Evolutionary conservation across 805 yeast genomes (phyloP), one percentile per base, ranked within the genome.

Genomic region (Hanseniaspora thailandica): DNA sequence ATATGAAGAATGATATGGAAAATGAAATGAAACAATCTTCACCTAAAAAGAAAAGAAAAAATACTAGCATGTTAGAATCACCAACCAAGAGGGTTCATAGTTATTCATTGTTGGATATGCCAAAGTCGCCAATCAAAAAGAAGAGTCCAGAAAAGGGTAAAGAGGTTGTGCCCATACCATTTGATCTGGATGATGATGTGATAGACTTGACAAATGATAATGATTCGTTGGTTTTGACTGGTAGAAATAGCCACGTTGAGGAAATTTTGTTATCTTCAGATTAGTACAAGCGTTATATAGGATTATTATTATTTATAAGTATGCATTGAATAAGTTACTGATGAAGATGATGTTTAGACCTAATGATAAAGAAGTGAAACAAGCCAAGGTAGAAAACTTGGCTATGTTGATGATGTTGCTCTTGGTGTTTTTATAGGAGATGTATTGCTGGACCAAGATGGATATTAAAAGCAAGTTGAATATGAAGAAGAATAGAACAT

Each of bases 271-370:
- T 43, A 19, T 28, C 31, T 9, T 43, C 46, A 19, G 46, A 43
- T 43, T 43, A 43, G 13, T 39, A 10, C n/a, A n/a, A n/a, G n/a
- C n/a, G 7, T 33, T 22, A 33, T 20, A 45, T 10, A 22, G 12
- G 8, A 36, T 5, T 17, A 10, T 2, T 33, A 33, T 20, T 17
- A 12, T 22, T 26, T 47, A 47, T 12, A 50, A 35, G 31, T 50
- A 50, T 4, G 54, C 54, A 26, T 50, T 43, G 25, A 50, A 28
- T n/a, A 50, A 25, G 20, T 50, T 50, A 31, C 54, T 50, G 7
- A 43, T 43, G 38, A 50, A 50, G 13, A 50, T 50, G 15, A 50
- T 43, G 10, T 50, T 30, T 22, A 50, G 34, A 22, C 43, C 39
- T 34, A 50, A 30, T 9, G 38, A 38, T 15, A 50, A 25, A 25